phyloP scores from a whole-genome alignment of 176 grass and related monocot species.

The Dendrocalamus sinicus region DNA sequence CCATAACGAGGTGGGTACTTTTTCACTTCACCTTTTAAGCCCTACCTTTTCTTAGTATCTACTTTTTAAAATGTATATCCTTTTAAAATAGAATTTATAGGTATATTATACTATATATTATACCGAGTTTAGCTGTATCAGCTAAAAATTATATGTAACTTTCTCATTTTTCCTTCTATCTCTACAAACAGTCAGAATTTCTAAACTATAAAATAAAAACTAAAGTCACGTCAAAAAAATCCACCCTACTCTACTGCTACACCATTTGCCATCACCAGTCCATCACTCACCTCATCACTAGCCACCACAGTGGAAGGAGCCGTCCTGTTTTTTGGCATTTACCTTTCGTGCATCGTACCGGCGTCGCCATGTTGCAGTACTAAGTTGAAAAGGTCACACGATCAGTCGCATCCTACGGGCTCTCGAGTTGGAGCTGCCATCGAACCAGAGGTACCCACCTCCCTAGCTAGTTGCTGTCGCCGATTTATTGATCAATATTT shows the following conservation, averaged over 20 bases:
- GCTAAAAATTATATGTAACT: too few relatives aligned
- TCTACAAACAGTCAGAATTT: too few relatives aligned
- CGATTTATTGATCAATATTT: not conserved
- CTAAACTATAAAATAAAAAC: too few relatives aligned
- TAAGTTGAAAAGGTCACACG: too few relatives aligned
- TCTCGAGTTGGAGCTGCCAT: not conserved
- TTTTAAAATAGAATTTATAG: too few relatives aligned
- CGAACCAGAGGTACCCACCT: not conserved
- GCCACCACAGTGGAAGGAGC: not conserved
- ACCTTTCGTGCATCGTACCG: not conserved
- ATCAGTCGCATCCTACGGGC: not conserved
- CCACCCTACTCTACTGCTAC: too few relatives aligned
- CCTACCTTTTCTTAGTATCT: too few relatives aligned
- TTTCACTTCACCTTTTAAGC: too few relatives aligned
- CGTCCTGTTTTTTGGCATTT: not conserved
- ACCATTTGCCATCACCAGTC: not conserved
- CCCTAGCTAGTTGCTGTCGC: not conserved
- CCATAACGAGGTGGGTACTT: too few relatives aligned
- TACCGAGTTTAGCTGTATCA: too few relatives aligned
- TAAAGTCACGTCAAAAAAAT: rapidly evolving
- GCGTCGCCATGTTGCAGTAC: not conserved
- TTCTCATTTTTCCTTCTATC: rapidly evolving
- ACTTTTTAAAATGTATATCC: too few relatives aligned
- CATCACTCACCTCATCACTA: not conserved
- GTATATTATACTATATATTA: too few relatives aligned